Conservation (phyloP, 371 early-diverging fungal species). For the Mortierella sp. region DNA sequence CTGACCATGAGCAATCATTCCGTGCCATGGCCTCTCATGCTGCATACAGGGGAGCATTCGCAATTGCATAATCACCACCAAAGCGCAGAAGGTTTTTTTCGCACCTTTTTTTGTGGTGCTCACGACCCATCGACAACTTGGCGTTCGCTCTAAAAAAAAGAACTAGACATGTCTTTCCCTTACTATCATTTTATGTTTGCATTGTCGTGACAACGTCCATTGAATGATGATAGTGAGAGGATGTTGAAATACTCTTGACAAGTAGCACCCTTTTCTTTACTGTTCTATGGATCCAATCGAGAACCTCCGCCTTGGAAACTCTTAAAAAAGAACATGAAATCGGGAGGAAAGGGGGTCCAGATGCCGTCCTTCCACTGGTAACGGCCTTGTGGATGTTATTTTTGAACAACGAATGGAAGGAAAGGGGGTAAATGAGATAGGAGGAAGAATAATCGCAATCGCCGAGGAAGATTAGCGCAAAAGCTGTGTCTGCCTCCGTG, state of each 20-base stretch:
- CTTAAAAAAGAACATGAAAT: background rate
- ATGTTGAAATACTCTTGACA: background rate
- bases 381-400: background rate
- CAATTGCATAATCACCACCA: constrained; percentile 15
- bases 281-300: background rate
- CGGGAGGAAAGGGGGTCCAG: background rate
- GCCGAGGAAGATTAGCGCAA: background rate
- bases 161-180: background rate
- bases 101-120: background rate
- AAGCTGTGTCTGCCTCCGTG: constrained; percentile 8
- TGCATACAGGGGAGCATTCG: background rate
- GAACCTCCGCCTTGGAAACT: background rate
- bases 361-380: background rate
- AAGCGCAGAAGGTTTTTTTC: constrained; percentile 11
- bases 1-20: constrained; percentile 2
- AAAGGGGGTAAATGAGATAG: background rate
- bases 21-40: background rate
- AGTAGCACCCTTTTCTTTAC: too few relatives aligned
- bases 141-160: background rate
- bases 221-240: background rate
- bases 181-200: too few relatives aligned
- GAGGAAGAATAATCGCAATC: constrained; percentile 8
- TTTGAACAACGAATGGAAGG: background rate
- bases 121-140: too few relatives aligned
- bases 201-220: background rate